Evolutionary conservation across 495 filamentous ascomycete genomes (phyloP), one percentile per base, ranked within the genome.

Genomic region (Usnea hakonensis): DNA sequence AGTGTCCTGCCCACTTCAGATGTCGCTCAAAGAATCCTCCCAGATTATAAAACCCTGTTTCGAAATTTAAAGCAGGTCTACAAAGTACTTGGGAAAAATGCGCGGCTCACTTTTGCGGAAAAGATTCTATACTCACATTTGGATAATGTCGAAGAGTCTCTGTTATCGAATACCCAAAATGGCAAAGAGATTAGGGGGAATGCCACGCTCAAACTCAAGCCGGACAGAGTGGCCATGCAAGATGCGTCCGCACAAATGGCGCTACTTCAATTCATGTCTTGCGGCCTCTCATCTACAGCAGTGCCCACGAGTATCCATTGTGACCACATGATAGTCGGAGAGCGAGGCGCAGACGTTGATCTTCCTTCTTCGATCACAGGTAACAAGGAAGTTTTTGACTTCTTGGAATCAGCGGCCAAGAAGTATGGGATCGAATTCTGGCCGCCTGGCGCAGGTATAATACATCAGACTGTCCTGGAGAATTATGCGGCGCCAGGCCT

Each of bases 201-300:
- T 67, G 94, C 92, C 60, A 95, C 93, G 74, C 81, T 98, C 74
- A 96, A 97, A 80, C 86, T 98, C 76, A 96, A 96, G 78, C 94
- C 95, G 5, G 94, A 98, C 72, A 81, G 94, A 57, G 94, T 98
- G 61, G 95, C 95, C 50, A 97, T 97, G 94, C 94, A 98, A 74
- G 94, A 98, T 82, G 94, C 94, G 35, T 96, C 91, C 1, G 94
- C 94, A 19, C 94, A 98, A 75, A 98, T 97, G 94, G 94, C 94
- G 16, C 76, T 98, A 62, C 76, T 98, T 54, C 94, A 98, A 75
- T 98, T 98, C 82, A 98, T 98, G 93, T 90, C 90, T 28, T 97
- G 94, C 72, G 89, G 89, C 63, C 79, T 97, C 23, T 86, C 89
- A 32, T 87, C 87, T 58, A 96, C 94, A 1, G 91, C 91, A n/a